A percentile compares a stretch with the other conserved stretches of the same genome.
Conservation (phyloP, 2,329 filamentous ascomycete species). For the Ceratocystis alfenasii region DNA sequence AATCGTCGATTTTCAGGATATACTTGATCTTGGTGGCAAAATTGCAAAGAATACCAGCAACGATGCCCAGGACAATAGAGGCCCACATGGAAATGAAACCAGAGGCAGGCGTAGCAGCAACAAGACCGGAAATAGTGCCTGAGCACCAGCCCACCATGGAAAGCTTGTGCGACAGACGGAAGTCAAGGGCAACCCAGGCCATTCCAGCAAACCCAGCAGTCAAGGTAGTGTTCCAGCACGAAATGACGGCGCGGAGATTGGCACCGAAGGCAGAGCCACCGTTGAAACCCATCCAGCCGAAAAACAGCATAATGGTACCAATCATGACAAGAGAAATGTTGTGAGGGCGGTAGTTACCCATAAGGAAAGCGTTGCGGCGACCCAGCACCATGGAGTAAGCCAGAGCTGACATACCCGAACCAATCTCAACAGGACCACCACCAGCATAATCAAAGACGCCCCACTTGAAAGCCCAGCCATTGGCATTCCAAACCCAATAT, state of each 20-base stretch:
- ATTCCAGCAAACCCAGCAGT: conserved; percentile 85
- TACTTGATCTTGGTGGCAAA: conserved; percentile 56
- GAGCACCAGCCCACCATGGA: conserved; percentile 67
- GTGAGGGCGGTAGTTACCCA: conserved; percentile 98
- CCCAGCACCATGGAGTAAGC: conserved; percentile 95
- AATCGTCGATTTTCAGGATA: conserved; percentile 54
- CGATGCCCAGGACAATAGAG: conserved; percentile 53
- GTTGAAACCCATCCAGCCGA: conserved; percentile 98
- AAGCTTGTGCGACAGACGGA: conserved; percentile 87
- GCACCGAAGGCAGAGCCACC: conserved; percentile 88
- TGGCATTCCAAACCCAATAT: conserved; percentile 92
- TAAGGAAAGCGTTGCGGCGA: conserved; percentile 96
- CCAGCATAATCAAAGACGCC: conserved; percentile 94
- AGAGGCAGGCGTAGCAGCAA: conserved; percentile 57
- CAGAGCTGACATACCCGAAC: conserved; percentile 80
- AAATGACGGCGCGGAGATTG: conserved; percentile 87
- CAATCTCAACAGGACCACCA: conserved; percentile 93
- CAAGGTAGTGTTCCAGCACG: conserved; percentile 95
- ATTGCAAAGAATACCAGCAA: conserved; percentile 54
- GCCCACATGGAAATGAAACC: conserved; percentile 58
- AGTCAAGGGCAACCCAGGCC: conserved; percentile 93
- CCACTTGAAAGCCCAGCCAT: conserved; percentile 84
- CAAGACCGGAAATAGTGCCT: conserved; percentile 57
- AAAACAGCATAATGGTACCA: conserved; percentile 92
- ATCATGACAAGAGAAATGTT: conserved; percentile 96